Base-by-base conservation (phyloP, 2,329 filamentous ascomycete species). In the Cladosporium velox region DNA sequence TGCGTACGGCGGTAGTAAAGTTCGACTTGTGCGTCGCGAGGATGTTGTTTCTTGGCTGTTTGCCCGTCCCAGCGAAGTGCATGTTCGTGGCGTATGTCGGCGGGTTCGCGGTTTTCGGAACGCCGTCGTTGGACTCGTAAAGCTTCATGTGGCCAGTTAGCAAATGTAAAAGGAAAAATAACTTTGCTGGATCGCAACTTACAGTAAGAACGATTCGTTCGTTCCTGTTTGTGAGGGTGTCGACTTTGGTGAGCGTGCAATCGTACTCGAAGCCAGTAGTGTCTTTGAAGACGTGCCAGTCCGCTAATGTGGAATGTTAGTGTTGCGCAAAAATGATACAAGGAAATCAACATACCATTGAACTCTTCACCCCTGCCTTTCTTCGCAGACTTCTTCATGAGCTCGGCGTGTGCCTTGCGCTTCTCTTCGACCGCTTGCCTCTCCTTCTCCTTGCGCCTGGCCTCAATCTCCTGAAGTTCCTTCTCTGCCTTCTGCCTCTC, bases 261-360 rank as follows among this genome's bases (percentile, higher is more conserved):
- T 88, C 82, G 77, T 92, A 92, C 4, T 80, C 76, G 74, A 92
- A 91, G 58, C 83, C 85, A 0, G 84, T 84, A 3, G 72, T 65
- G 74, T 95, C 91, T 21, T 77, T 78, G 76, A 90, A 92, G 67
- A 91, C 76, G 67, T 87, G 87, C 72, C 88, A 87, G n/a, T 86
- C 79, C 38, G 82, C 88, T 89, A 32, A 32, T 35, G 51, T 4
- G 3, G 1, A 2, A 44, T 24, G 62, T 66, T 44, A 71, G 65
- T 62, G 18, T 18, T 54, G 21, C 55, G 3, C 54, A 3, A n/a
- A n/a, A n/a, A 32, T 30, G 15, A 38, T 18, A 26, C 0, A n/a
- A 14, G n/a, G 54, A 10, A 60, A 18, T 66, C 26, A 18, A 63
- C 79, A 69, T 76, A 82, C 80, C 70, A 15, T 69, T 70, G 52